Conservation (phyloP, 1,284 basidiomycete species). For the Ustilago nuda region DNA sequence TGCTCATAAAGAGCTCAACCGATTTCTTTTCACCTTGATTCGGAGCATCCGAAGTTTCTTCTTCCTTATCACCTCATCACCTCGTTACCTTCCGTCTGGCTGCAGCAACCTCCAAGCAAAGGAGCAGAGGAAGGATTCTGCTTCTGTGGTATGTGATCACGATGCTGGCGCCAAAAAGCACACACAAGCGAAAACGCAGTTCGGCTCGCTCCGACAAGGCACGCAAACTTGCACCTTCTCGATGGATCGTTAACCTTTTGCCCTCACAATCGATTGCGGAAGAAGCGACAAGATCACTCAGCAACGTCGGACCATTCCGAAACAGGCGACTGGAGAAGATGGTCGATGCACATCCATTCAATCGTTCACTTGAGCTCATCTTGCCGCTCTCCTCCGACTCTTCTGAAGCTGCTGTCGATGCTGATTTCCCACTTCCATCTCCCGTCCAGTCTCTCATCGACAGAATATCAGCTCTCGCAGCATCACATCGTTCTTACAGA, state of each 20-base stretch:
- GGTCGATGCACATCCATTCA: slow-evolving; percentile 56
- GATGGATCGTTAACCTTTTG: slow-evolving; percentile 46
- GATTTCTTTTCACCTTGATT: slow-evolving; percentile 1
- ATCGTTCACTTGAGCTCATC: slow-evolving; percentile 55
- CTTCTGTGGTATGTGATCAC: background rate
- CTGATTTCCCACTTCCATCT: slow-evolving; percentile 6
- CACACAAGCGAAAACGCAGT: slow-evolving; percentile 65
- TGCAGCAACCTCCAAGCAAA: background rate
- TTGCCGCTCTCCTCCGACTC: slow-evolving; percentile 20
- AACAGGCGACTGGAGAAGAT: slow-evolving; percentile 9
- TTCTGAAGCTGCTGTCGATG: background rate
- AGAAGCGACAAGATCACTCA: background rate
- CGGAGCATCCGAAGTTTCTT: background rate
- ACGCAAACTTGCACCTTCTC: slow-evolving; percentile 33
- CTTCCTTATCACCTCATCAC: background rate
- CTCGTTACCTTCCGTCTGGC: background rate
- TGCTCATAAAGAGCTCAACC: slow-evolving; percentile 1
- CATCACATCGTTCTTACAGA: slow-evolving; percentile 29
- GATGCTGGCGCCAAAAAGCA: slow-evolving; percentile 55
- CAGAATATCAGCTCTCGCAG: slow-evolving; percentile 1
- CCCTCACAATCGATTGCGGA: background rate
- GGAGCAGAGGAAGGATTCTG: background rate
- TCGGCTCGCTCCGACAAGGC: slow-evolving; percentile 58
- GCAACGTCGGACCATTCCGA: background rate
- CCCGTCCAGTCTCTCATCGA: slow-evolving; percentile 21